These are phyloP conservation scores for Ganoderma lingzhi DNA, from an alignment of 1,284 basidiomycete genomes.

Conservation along the genomic window DNA sequence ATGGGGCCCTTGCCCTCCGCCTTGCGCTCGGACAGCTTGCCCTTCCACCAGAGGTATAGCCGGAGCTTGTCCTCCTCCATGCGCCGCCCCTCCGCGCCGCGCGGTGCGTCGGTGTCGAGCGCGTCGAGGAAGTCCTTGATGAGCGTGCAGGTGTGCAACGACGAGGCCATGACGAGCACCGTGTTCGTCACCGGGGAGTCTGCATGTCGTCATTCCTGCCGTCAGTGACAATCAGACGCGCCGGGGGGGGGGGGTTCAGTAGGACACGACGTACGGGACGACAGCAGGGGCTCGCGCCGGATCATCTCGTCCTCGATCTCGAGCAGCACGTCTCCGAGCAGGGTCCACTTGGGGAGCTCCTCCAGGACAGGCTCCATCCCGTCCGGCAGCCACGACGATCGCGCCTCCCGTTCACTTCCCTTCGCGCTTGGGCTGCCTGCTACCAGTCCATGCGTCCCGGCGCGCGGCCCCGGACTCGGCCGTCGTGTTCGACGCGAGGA, in stretches of 20 bases:
- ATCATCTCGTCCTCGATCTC: slow-evolving; percentile 94
- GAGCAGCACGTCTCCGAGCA: slow-evolving; percentile 86
- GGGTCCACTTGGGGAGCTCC: slow-evolving; percentile 94
- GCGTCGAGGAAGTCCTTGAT: slow-evolving; percentile 82
- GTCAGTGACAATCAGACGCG: background rate
- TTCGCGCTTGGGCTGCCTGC: slow-evolving; percentile 27
- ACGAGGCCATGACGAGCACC: slow-evolving; percentile 90
- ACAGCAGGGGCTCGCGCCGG: slow-evolving; percentile 56
- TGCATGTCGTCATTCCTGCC: slow-evolving; percentile 35
- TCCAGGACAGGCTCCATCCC: slow-evolving; percentile 90
- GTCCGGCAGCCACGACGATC: slow-evolving; percentile 73
- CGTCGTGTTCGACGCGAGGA: slow-evolving; percentile 79
- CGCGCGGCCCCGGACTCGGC: slow-evolving; percentile 59
- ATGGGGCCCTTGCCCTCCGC: slow-evolving; percentile 41
- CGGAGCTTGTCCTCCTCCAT: slow-evolving; percentile 85
- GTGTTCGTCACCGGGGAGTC: slow-evolving; percentile 75
- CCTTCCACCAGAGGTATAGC: slow-evolving; percentile 86
- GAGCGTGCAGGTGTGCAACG: slow-evolving; percentile 77
- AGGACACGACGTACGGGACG: slow-evolving; percentile 34
- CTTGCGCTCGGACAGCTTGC: slow-evolving; percentile 56
- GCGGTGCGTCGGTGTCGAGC: slow-evolving; percentile 65
- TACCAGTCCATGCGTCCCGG: slow-evolving; percentile 30
- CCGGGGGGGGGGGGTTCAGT: background rate
- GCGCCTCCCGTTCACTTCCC: slow-evolving; percentile 10
- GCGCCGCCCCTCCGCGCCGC: slow-evolving; percentile 65